Evolutionary conservation across 148 eudicot genomes (phyloP).

Genomic region (Polygonum maritimum): DNA sequence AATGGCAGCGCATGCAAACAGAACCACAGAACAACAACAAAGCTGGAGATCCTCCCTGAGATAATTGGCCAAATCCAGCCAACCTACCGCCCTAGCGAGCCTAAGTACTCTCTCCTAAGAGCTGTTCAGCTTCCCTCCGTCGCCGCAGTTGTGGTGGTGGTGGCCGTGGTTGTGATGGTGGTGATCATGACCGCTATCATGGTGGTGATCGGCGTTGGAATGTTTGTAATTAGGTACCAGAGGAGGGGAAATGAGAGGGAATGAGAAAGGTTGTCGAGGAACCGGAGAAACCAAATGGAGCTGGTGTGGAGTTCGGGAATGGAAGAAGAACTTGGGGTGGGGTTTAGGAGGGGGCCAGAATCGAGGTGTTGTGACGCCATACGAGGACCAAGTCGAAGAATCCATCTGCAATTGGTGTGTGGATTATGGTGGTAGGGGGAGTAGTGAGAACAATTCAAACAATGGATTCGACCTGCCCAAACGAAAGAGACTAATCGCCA

Average conservation of each 20-base stretch:
- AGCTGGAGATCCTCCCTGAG: conserved; percentile 74
- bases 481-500: background rate
- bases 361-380: background rate
- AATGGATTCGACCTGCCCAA: too few species aligned
- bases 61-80: conserved; percentile 67
- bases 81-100: conserved; percentile 54
- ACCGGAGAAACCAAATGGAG: conserved; percentile 7
- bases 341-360: background rate
- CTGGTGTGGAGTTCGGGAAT: conserved; percentile 1
- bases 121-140: conserved; percentile 25
- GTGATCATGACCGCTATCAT: conserved; percentile 12
- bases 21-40: conserved; percentile 60
- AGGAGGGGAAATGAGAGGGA: conserved; percentile 15
- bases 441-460: too few species aligned
- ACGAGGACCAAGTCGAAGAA: background rate
- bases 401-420: background rate
- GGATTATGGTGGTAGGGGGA: too few species aligned
- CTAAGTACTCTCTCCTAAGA: conserved; percentile 43
- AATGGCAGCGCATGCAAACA: conserved; percentile 60
- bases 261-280: conserved; percentile 8
- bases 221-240: conserved; percentile 11
- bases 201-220: conserved; percentile 27
- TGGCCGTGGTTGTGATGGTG: conserved; percentile 23
- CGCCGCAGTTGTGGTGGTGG: conserved; percentile 15
- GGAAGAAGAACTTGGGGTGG: background rate